Base-by-base conservation (phyloP, 345 rosid species). In the Corchorus capsularis region DNA sequence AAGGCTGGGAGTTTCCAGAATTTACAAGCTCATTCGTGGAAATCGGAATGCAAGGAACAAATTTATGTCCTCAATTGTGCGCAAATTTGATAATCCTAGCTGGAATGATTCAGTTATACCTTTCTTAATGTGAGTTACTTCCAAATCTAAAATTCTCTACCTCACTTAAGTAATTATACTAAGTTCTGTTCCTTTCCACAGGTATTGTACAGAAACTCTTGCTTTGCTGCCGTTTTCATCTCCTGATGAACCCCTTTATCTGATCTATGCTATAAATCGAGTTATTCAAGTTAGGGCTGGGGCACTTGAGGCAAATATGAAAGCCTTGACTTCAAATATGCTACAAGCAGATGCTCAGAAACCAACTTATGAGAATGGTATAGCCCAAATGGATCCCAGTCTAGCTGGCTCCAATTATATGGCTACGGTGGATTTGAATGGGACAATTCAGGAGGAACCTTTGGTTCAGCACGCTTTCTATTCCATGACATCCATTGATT, bases 181-280 rank as follows among this genome's bases (percentile, higher is more conserved):
- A 55, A 79, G 62, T 73, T 22, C 50, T 17, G 37, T 73, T 74
- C 76, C 71, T 68, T 68, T 83, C 77, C 43, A 64, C 89, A 96
- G 99, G 97, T 92, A 94, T 81, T 96, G 99, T 86, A 90, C 98
- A 46, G 99, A 96, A 82, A 87, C 93, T 69, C 98, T 96, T 83
- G 98, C 97, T 66, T 83, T 87, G 73, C 89, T 96, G 73, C 99
- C 98, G 39, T 96, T 96, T 81, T 87, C 99, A 70, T 68, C 83
- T 47, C 98, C 96, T n/a, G 99, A 96, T 84, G 99, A 96, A 78
- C 99, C 99, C 2, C 97, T 96, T 74, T 92, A 96, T 89, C 84
- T 96, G 83, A 84, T 96, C 62, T 94, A 94, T 76, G 60, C 95
- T 34, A 92, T 96, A 82, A 96, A 96, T 85, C 92, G 99, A 85